Percentiles rank a stretch among this genome's conserved stretches.
These are phyloP conservation scores for Melastoma candidum DNA, from an alignment of 441 rosid species.

Conservation along the genomic window DNA sequence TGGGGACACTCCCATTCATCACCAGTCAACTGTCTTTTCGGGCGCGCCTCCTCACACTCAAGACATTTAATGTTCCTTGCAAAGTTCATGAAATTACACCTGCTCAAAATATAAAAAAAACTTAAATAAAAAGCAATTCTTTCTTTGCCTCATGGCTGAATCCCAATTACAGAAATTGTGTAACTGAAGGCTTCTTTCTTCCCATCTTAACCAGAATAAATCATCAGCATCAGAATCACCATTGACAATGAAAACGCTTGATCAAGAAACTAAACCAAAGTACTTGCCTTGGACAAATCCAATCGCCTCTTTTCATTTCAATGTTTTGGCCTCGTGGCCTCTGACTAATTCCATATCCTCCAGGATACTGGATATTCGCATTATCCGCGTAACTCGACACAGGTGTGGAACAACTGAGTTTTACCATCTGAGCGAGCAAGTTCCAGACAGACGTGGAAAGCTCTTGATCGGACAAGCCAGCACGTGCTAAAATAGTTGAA, in stretches of 20 bases:
- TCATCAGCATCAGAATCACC: neutral
- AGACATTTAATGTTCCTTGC: slow-evolving; percentile 80
- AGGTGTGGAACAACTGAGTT: slow-evolving; percentile 25
- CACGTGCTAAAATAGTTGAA: slow-evolving; percentile 25
- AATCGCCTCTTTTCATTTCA: slow-evolving; percentile 91
- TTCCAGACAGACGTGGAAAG: slow-evolving; percentile 50
- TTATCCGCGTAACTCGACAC: slow-evolving; percentile 20
- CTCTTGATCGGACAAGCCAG: slow-evolving; percentile 23
- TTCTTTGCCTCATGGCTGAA: too few relatives aligned
- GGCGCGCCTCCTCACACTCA: slow-evolving; percentile 76
- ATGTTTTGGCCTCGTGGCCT: slow-evolving; percentile 29
- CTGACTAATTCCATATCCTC: slow-evolving; percentile 30
- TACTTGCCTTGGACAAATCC: slow-evolving; percentile 76
- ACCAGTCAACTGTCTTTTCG: slow-evolving; percentile 71
- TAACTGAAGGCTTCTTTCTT: too few relatives aligned
- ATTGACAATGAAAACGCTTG: neutral
- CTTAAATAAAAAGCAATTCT: too few relatives aligned
- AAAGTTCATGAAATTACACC: slow-evolving; percentile 89
- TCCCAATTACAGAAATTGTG: neutral
- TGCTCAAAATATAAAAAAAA: slow-evolving; percentile 27
- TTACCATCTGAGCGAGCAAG: slow-evolving; percentile 50
- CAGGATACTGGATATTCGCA: slow-evolving; percentile 27
- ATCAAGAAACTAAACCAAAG: neutral
- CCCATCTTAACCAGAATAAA: too few relatives aligned
- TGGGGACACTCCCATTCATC: slow-evolving; percentile 98